Evolutionary conservation across 371 early-diverging fungal genomes (phyloP).

Genomic region (Fennellomyces sp.): DNA sequence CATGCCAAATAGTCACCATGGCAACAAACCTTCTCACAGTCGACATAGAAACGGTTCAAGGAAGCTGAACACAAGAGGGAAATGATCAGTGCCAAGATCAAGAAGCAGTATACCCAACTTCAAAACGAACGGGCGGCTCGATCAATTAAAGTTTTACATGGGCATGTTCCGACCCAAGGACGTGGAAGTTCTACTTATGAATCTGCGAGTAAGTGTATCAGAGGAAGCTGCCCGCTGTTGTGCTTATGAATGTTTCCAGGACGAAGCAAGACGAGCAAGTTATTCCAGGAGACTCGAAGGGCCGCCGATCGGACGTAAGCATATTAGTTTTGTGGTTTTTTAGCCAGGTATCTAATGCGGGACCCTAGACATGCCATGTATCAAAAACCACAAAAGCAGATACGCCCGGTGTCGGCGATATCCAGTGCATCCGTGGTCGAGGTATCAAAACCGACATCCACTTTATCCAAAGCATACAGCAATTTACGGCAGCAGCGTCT

Average conservation of each 20-base stretch:
- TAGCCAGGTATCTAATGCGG: too few relatives aligned
- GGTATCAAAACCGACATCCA: neutral
- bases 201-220: constrained; percentile 24
- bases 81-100: constrained; percentile 36
- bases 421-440: neutral
- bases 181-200: constrained; percentile 20
- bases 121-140: constrained; percentile 40
- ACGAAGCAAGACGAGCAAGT: constrained; percentile 29
- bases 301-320: constrained; percentile 37
- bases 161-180: constrained; percentile 22
- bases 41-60: constrained; percentile 27
- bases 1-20: neutral
- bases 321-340: neutral
- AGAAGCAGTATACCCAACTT: constrained; percentile 42
- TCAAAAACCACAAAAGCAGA: neutral
- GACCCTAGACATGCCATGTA: constrained; percentile 39
- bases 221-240: too few relatives aligned
- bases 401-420: neutral
- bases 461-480: neutral
- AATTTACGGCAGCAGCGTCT: neutral
- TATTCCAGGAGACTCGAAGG: constrained; percentile 37
- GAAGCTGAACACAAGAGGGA: constrained; percentile 37
- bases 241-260: constrained; percentile 20
- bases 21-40: neutral
- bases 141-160: constrained; percentile 43